Percentiles rank a stretch among this genome's conserved stretches.
phyloP scores from a whole-genome alignment of 495 filamentous ascomycete species.

The Cudoniella acicularis region DNA sequence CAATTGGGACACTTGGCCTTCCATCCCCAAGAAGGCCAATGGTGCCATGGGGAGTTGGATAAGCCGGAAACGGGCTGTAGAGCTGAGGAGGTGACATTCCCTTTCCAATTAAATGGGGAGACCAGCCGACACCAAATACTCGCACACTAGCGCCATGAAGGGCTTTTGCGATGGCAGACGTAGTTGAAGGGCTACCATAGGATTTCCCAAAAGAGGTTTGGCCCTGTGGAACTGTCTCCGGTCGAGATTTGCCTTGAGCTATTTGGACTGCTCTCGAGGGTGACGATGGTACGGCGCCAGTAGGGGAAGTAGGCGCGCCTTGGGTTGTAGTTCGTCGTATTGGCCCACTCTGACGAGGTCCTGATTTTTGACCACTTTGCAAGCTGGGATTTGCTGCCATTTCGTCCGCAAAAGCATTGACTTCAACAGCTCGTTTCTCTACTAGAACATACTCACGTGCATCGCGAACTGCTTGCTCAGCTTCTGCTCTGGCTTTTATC shows the following conservation, averaged over 20 bases:
- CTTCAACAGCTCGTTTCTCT: conserved; percentile 90
- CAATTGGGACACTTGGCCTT: conserved; percentile 53
- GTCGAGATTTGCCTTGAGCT: conserved; percentile 54
- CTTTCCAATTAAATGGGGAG: conserved; percentile 61
- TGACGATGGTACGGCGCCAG: conserved; percentile 54
- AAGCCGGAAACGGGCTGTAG: conserved; percentile 80
- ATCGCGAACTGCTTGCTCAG: conserved; percentile 83
- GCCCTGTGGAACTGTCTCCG: conserved; percentile 60
- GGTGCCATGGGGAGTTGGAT: conserved; percentile 56
- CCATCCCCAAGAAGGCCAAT: conserved; percentile 61
- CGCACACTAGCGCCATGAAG: conserved; percentile 90
- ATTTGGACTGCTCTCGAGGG: conserved; percentile 63
- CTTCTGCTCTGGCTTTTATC: conserved; percentile 64
- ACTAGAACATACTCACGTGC: conserved; percentile 94
- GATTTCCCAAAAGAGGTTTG: conserved; percentile 75
- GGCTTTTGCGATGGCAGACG: conserved; percentile 89
- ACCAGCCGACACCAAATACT: conserved; percentile 70
- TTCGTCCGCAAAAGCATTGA: conserved; percentile 96
- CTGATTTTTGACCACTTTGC: conserved; percentile 35
- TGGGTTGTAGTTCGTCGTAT: conserved; percentile 69
- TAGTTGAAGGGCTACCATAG: conserved; percentile 76
- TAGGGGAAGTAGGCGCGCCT: conserved; percentile 51
- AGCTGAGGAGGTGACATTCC: conserved; percentile 72
- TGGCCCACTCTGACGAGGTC: conserved; percentile 36
- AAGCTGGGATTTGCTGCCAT: conserved; percentile 65